Conservation (phyloP, 192 early-diverging fungal genomes). For the Podila verticillata region DNA sequence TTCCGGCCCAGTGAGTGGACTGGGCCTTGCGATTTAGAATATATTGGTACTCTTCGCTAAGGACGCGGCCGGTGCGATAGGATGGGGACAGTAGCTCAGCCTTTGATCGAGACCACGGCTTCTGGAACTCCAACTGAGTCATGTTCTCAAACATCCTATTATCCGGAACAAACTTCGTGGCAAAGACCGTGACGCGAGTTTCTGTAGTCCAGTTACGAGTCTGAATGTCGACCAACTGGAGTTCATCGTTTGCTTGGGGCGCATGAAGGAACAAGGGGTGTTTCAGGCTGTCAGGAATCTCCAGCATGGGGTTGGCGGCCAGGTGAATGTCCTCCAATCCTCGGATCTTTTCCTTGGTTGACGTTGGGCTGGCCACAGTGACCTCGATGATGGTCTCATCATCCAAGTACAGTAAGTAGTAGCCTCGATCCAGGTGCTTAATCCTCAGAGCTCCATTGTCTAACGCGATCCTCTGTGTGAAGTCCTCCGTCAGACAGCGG, state of each 20-base stretch:
- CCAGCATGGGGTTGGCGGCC: constrained; percentile 19
- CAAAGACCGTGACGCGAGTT: constrained; percentile 23
- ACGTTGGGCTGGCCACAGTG: constrained; percentile 3
- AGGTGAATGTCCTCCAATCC: constrained; percentile 21
- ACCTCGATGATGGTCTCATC: background rate
- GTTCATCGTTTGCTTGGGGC: background rate
- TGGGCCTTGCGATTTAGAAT: constrained; percentile 56
- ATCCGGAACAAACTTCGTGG: constrained; percentile 23
- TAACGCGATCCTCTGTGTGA: constrained; percentile 9
- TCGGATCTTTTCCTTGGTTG: background rate
- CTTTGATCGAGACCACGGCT: constrained; percentile 5
- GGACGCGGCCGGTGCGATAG: constrained; percentile 33
- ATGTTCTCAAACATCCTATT: constrained; percentile 12
- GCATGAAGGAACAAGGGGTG: constrained; percentile 18
- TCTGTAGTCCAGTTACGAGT: constrained; percentile 23
- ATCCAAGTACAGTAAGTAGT: constrained; percentile 21
- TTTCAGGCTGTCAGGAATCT: constrained; percentile 14
- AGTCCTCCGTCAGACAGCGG: constrained; percentile 9
- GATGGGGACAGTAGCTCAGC: background rate
- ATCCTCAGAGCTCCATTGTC: constrained; percentile 21
- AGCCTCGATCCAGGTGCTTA: constrained; percentile 13
- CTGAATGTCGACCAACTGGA: constrained; percentile 12
- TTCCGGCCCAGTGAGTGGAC: constrained; percentile 53
- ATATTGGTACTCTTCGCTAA: constrained; percentile 64
- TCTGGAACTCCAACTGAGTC: background rate